Conservation (phyloP, 805 yeast species). For the Candida morakotiae region DNA sequence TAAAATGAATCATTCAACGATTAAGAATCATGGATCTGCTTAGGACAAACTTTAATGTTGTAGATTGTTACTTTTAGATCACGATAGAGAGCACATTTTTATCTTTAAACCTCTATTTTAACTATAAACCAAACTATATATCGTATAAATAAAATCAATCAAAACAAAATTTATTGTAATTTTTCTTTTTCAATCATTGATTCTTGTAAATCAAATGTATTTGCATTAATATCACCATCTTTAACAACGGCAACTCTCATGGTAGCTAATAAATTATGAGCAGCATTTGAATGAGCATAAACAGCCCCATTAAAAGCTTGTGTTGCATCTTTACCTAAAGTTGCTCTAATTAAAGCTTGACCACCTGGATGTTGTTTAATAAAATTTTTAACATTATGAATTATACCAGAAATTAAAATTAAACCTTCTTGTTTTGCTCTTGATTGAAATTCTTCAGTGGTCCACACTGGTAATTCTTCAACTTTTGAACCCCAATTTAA, state of each 20-base stretch:
- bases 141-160: no score
- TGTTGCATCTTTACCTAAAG: constrained; percentile 79
- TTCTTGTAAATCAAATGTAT: constrained; percentile 52
- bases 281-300: constrained; percentile 81
- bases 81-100: no score
- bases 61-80: no score
- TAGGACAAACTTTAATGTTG: no score
- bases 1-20: no score
- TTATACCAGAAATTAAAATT: constrained; percentile 72
- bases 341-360: constrained; percentile 62
- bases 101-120: no score
- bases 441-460: constrained; percentile 54
- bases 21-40: no score
- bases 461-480: constrained; percentile 69
- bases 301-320: constrained; percentile 85
- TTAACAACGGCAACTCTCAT: constrained; percentile 79
- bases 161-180: constrained; percentile 8
- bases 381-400: constrained; percentile 68
- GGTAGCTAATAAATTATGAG: constrained; percentile 75
- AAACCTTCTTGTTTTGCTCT: constrained; percentile 53
- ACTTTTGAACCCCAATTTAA: constrained; percentile 76
- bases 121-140: no score
- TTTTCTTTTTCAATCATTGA: constrained; percentile 37
- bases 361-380: constrained; percentile 85
- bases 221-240: constrained; percentile 55